Evolutionary conservation across 2,329 filamentous ascomycete species (phyloP).

Genomic region (Bipolaris bicolor): DNA sequence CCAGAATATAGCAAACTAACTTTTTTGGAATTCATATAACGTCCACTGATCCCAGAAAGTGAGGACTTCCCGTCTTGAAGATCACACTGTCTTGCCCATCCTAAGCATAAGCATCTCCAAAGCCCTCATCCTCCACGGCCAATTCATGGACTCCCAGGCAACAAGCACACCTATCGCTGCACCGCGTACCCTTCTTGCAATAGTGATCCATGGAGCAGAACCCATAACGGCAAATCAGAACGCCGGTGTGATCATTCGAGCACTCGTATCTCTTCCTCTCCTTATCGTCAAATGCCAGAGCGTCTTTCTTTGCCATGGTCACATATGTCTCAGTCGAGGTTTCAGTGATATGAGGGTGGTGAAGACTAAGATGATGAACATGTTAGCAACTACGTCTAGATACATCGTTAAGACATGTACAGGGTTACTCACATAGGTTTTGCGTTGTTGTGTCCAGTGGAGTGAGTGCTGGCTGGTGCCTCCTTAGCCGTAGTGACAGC

Average conservation of each 20-base stretch:
- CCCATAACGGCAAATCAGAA: slow-evolving; percentile 18
- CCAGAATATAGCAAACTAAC: too few relatives aligned
- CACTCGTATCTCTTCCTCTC: slow-evolving; percentile 11
- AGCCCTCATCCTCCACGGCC: not conserved
- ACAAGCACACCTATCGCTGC: slow-evolving; percentile 19
- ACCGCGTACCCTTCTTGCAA: slow-evolving; percentile 14
- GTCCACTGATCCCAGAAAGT: not conserved
- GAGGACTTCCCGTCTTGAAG: too few relatives aligned
- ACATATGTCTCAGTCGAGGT: too few relatives aligned
- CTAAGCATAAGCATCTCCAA: not conserved
- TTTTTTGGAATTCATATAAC: not conserved
- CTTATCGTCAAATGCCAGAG: not conserved
- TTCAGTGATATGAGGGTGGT: too few relatives aligned
- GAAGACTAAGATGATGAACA: too few relatives aligned
- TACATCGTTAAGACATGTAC: too few relatives aligned
- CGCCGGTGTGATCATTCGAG: slow-evolving; percentile 12
- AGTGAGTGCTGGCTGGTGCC: too few relatives aligned
- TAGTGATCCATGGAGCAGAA: slow-evolving; percentile 21
- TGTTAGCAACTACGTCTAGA: too few relatives aligned
- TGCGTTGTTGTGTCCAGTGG: too few relatives aligned
- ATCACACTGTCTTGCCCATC: not conserved
- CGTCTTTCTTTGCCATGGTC: not conserved
- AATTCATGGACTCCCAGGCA: slow-evolving; percentile 9
- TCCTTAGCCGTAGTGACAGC: not conserved
- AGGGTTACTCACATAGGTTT: not conserved